These are phyloP conservation scores for Turnera subulata DNA, from an alignment of 345 rosid genomes.

Conservation along the genomic window DNA sequence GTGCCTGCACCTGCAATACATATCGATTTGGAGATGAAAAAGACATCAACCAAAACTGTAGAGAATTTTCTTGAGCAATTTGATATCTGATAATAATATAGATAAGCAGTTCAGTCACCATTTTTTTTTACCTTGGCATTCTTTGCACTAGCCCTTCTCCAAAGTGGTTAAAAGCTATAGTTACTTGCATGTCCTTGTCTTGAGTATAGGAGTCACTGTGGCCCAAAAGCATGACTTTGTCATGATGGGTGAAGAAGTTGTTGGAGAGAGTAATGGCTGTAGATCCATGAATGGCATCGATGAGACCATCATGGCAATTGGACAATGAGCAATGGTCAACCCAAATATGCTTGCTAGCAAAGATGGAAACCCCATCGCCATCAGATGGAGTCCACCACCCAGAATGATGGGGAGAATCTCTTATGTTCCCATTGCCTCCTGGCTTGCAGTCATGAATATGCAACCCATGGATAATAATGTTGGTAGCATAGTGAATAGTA, in stretches of 20 bases:
- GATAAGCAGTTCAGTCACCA: too few species aligned
- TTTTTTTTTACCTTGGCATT: constrained; percentile 28
- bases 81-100: too few species aligned
- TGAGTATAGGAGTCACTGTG: constrained; percentile 21
- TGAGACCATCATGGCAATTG: constrained; percentile 21
- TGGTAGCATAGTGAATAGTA: constrained; percentile 15
- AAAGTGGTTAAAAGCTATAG: constrained; percentile 29
- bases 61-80: too few species aligned
- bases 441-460: constrained; percentile 24
- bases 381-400: constrained; percentile 30
- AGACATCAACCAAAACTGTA: neutral
- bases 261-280: constrained; percentile 26
- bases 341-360: constrained; percentile 19
- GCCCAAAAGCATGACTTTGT: constrained; percentile 28
- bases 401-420: constrained; percentile 20
- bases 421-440: constrained; percentile 22
- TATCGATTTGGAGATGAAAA: neutral
- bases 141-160: constrained; percentile 25
- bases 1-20: constrained; percentile 21
- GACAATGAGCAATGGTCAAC: constrained; percentile 27
- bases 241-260: constrained; percentile 25
- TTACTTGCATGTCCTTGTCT: constrained; percentile 28
- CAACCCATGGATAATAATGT: constrained; percentile 25
- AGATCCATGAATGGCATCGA: constrained; percentile 28
- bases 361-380: constrained; percentile 23